Conservation (phyloP, 805 yeast species). For the Cephaloascus fragrans region DNA sequence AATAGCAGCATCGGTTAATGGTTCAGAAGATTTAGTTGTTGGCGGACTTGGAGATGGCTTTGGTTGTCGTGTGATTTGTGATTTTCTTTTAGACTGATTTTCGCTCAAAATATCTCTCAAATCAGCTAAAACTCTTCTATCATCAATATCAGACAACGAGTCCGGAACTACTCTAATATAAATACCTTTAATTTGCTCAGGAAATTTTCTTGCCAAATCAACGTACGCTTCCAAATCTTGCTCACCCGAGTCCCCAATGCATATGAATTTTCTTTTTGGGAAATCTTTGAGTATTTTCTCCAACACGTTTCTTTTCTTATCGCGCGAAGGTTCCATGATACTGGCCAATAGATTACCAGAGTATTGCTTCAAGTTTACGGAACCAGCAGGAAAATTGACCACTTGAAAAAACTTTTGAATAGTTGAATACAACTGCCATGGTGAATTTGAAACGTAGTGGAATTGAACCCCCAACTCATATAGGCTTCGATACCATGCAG, state of each 20-base stretch:
- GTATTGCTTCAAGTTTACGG: slow-evolving; percentile 82
- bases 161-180: slow-evolving; percentile 70
- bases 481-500: slow-evolving; percentile 59
- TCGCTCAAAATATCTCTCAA: slow-evolving; percentile 16
- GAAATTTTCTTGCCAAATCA: slow-evolving; percentile 52
- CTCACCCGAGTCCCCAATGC: slow-evolving; percentile 95
- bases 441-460: slow-evolving; percentile 93
- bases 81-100: no score
- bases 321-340: slow-evolving; percentile 78
- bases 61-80: slow-evolving; percentile 7
- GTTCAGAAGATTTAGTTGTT: slow-evolving; percentile 3
- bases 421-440: slow-evolving; percentile 74
- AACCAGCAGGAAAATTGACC: slow-evolving; percentile 63
- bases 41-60: slow-evolving; percentile 4
- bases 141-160: slow-evolving; percentile 52
- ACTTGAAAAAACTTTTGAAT: slow-evolving; percentile 46
- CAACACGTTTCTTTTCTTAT: slow-evolving; percentile 64
- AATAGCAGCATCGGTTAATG: slow-evolving; percentile 8
- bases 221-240: slow-evolving; percentile 88
- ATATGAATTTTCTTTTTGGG: slow-evolving; percentile 64
- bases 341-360: slow-evolving; percentile 74
- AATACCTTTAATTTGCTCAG: slow-evolving; percentile 60
- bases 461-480: slow-evolving; percentile 43
- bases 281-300: slow-evolving; percentile 60
- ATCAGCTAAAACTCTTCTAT: slow-evolving; percentile 15